Conservation (phyloP, 495 filamentous ascomycete genomes). For the Trichoderma virens region DNA sequence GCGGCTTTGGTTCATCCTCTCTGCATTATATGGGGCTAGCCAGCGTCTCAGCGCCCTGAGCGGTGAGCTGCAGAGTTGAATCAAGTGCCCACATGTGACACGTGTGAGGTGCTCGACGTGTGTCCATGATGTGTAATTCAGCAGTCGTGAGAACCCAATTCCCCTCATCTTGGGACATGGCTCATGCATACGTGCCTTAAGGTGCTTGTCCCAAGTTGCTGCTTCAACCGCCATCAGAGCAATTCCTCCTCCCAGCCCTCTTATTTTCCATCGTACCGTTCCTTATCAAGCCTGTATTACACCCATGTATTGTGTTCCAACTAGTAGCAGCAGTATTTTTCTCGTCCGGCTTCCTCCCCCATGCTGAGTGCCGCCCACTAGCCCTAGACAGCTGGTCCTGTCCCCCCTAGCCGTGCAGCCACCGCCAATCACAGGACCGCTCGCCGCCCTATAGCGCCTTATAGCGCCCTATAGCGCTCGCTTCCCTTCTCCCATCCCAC, state of each 20-base stretch:
- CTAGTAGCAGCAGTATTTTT: no score
- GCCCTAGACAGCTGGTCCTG: background rate
- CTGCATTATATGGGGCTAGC: background rate
- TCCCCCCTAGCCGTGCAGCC: background rate
- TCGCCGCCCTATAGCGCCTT: background rate
- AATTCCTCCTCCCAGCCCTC: background rate
- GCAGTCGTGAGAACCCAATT: background rate
- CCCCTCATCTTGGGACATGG: background rate
- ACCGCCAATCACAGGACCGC: background rate
- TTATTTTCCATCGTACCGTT: no score
- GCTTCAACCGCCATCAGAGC: background rate
- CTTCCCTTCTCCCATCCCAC: background rate
- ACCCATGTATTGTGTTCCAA: no score
- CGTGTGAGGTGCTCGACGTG: background rate
- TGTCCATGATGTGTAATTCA: no score
- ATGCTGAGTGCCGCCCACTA: background rate
- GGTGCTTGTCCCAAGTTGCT: no score
- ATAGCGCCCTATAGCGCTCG: background rate
- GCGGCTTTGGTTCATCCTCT: background rate
- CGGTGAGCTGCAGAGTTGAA: background rate
- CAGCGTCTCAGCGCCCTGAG: background rate
- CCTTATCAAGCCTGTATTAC: no score
- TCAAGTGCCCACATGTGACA: background rate
- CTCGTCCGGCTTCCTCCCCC: background rate
- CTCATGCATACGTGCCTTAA: conserved; percentile 7